Conservation (phyloP, 148 eudicot genomes). For the Fagopyrum esculentum region DNA sequence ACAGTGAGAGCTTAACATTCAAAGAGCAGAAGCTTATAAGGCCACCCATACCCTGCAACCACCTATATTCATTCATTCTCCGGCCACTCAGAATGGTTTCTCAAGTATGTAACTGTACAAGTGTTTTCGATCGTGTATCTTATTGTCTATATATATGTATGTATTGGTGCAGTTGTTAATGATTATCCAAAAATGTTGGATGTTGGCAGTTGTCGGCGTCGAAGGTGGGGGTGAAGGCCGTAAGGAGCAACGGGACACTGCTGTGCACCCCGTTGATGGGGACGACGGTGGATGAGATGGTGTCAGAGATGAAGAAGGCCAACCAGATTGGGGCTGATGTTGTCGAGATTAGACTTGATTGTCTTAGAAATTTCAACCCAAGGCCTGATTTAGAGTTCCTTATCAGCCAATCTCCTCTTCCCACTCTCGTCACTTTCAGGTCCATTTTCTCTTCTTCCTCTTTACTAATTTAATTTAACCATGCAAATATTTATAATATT, state of each 20-base stretch:
- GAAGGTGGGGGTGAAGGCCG: constrained; percentile 6
- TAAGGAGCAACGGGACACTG: constrained; percentile 25
- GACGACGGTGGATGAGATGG: constrained; percentile 30
- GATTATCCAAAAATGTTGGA: not conserved
- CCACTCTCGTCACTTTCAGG: constrained; percentile 31
- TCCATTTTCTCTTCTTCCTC: constrained; percentile 9
- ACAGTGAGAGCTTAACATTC: not conserved
- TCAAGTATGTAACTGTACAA: not conserved
- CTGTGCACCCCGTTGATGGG: constrained; percentile 41
- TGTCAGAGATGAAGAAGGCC: constrained; percentile 33
- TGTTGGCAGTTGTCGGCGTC: not conserved
- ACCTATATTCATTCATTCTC: not conserved
- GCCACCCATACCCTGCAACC: not conserved
- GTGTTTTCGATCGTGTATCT: not conserved
- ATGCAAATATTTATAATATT: not conserved
- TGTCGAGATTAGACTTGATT: constrained; percentile 45
- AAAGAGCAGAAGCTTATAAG: not conserved
- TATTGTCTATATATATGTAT: not conserved
- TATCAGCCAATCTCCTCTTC: constrained; percentile 32
- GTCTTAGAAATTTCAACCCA: constrained; percentile 19
- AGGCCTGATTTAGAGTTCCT: constrained; percentile 26
- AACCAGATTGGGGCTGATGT: constrained; percentile 42
- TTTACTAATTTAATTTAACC: no score
- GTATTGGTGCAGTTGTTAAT: not conserved
- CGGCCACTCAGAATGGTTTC: not conserved